A percentile compares a stretch with the other conserved stretches of the same genome.
Conservation (phyloP, 345 rosid species). For the Atalantia buxifolia region DNA sequence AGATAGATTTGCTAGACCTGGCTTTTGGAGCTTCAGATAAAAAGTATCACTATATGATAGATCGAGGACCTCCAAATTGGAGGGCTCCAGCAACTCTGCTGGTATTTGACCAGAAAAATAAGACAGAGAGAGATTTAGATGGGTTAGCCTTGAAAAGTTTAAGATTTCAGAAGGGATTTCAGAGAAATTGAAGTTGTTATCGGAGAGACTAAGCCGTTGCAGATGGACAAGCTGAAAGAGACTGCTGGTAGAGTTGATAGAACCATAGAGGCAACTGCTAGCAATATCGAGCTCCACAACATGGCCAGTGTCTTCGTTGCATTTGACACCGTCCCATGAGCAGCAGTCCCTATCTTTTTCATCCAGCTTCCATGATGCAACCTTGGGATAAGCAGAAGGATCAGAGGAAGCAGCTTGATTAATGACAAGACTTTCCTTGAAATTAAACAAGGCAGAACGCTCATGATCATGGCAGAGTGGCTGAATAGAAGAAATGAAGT, state of each 20-base stretch:
- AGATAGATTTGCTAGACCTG: background rate
- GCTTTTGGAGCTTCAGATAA: background rate
- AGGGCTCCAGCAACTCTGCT: background rate
- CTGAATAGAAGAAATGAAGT: background rate
- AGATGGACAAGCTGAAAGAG: conserved; percentile 13
- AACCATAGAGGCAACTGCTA: background rate
- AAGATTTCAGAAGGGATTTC: background rate
- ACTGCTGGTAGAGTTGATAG: background rate
- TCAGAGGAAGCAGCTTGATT: background rate
- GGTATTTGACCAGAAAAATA: background rate
- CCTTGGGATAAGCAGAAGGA: background rate
- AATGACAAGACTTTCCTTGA: background rate
- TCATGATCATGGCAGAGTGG: background rate
- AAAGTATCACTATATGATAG: background rate
- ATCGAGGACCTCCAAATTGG: conserved; percentile 8
- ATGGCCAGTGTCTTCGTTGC: conserved; percentile 3
- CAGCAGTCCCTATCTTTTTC: background rate
- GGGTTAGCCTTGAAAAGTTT: background rate
- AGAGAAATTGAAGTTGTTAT: background rate
- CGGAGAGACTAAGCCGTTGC: background rate
- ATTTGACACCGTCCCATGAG: conserved; percentile 2
- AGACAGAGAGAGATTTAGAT: background rate
- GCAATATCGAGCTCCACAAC: background rate
- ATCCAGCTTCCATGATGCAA: background rate
- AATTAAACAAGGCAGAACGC: background rate